A percentile compares a stretch with the other conserved stretches of the same genome.
Evolutionary conservation across 2,329 filamentous ascomycete species (phyloP).

Genomic region (Talaromyces rugulosus): DNA sequence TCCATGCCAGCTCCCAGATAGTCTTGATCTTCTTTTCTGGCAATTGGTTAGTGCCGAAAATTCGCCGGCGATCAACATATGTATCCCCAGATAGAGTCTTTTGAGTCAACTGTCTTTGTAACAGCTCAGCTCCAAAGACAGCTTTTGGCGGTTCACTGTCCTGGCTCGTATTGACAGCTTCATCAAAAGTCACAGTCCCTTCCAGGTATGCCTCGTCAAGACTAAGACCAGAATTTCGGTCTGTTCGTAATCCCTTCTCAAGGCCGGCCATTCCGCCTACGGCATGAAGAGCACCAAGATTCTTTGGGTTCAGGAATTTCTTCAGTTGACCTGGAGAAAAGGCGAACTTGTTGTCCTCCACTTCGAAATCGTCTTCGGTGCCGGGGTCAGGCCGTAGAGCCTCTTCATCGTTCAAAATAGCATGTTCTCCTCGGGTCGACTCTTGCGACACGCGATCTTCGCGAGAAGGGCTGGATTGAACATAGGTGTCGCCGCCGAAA

Average conservation of each 20-base stretch:
- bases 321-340: constrained; percentile 69
- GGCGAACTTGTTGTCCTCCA: constrained; percentile 66
- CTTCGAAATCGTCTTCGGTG: constrained; percentile 64
- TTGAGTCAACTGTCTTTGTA: constrained; percentile 12
- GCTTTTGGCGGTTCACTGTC: constrained; percentile 25
- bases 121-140: constrained; percentile 16
- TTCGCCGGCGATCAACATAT: constrained; percentile 62
- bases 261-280: constrained; percentile 69
- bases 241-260: constrained; percentile 67
- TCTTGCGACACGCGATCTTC: constrained; percentile 41
- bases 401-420: constrained; percentile 57
- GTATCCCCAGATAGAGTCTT: constrained; percentile 30
- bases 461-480: constrained; percentile 37
- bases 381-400: constrained; percentile 66
- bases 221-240: constrained; percentile 63
- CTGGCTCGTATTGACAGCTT: constrained; percentile 48
- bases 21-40: constrained; percentile 66
- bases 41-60: constrained; percentile 66
- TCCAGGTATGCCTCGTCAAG: constrained; percentile 63
- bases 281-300: constrained; percentile 67
- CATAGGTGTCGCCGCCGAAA: constrained; percentile 52
- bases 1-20: constrained; percentile 68
- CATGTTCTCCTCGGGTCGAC: constrained; percentile 39
- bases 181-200: constrained; percentile 64
- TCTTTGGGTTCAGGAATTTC: constrained; percentile 79